Evolutionary conservation across 768 basidiomycete species (phyloP).

Genomic region (Saitozyma podzolica): DNA sequence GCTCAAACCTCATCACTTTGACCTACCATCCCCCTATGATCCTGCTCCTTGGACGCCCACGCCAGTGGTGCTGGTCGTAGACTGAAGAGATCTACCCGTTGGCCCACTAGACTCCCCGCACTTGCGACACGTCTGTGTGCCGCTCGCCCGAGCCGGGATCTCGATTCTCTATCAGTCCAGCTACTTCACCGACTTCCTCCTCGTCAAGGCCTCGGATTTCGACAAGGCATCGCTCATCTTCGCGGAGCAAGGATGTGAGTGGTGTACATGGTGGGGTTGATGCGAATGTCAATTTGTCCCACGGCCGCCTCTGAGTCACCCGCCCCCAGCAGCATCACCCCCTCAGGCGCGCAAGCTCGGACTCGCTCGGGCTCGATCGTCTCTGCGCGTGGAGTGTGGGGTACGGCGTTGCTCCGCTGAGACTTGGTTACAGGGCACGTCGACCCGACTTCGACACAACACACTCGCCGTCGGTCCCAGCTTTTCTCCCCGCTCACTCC

Average conservation of each 20-base stretch:
- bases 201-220: conserved; percentile 39
- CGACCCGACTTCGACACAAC: conserved; percentile 10
- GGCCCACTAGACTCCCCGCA: conserved; percentile 37
- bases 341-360: too few relatives aligned
- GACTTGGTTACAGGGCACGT: conserved; percentile 24
- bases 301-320: too few relatives aligned
- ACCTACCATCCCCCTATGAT: too few relatives aligned
- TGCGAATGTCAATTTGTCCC: too few relatives aligned
- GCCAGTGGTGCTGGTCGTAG: too few relatives aligned
- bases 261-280: too few relatives aligned
- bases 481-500: conserved; percentile 11
- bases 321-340: too few relatives aligned
- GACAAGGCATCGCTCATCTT: conserved; percentile 32
- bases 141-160: conserved; percentile 41
- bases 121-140: conserved; percentile 38
- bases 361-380: not conserved
- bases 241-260: conserved; percentile 40
- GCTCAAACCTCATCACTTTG: too few relatives aligned
- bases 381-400: not conserved
- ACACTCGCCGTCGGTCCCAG: conserved; percentile 26
- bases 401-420: not conserved
- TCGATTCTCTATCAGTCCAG: conserved; percentile 26
- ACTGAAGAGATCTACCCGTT: too few relatives aligned
- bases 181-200: conserved; percentile 24
- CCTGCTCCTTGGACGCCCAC: too few relatives aligned